Percentiles rank a stretch among this genome's conserved stretches.
phyloP scores from a whole-genome alignment of 306 rosid species.

The Pterocarpus macrocarpus region DNA sequence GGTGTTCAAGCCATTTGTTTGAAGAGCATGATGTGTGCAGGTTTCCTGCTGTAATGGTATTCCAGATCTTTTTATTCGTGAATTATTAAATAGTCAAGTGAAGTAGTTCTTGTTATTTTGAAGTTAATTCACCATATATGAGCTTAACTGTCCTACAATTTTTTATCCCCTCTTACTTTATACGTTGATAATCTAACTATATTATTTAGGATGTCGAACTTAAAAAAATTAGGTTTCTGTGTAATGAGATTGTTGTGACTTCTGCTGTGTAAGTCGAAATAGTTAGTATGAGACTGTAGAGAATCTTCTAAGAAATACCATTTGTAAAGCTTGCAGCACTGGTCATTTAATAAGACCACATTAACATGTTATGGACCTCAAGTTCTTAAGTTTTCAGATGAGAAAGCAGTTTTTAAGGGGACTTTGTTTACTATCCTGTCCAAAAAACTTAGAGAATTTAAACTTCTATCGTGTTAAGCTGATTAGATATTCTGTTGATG shows the following conservation, averaged over 20 bases:
- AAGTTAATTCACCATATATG: neutral
- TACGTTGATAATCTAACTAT: neutral
- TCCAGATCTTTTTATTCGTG: neutral
- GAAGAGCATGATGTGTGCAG: neutral
- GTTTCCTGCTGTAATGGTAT: neutral
- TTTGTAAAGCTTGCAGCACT: constrained; percentile 13
- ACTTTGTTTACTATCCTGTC: neutral
- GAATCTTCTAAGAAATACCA: neutral
- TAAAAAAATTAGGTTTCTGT: neutral
- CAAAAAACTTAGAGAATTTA: neutral
- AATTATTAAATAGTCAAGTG: neutral
- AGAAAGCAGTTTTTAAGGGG: neutral
- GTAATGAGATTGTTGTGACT: neutral
- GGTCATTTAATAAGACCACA: constrained; percentile 8
- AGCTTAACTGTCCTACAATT: neutral
- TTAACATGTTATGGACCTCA: neutral
- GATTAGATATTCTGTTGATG: neutral
- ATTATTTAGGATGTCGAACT: neutral
- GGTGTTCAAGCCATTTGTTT: neutral
- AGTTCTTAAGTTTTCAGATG: constrained; percentile 11
- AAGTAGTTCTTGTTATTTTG: too few relatives aligned
- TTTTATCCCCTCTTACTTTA: neutral
- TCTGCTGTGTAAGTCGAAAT: neutral
- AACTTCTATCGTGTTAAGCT: neutral
- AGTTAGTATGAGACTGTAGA: neutral